Conservation (phyloP, 805 yeast genomes). For the Hanseniaspora singularis region DNA sequence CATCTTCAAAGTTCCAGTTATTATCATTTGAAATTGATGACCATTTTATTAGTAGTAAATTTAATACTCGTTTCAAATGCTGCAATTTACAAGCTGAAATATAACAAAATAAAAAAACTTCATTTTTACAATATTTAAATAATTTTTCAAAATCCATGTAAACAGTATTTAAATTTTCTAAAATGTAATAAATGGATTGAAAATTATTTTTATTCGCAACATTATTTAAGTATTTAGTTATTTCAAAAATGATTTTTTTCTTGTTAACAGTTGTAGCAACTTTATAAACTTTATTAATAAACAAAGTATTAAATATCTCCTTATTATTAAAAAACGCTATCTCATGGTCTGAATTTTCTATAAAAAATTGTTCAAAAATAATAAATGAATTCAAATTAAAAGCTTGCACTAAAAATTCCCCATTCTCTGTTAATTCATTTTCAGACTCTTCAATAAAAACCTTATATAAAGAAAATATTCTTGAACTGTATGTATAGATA, state of each 20-base stretch:
- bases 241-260: conserved; percentile 1
- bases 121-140: neutral
- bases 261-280: neutral
- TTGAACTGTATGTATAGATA: too few relatives aligned
- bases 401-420: conserved; percentile 6
- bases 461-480: too few relatives aligned
- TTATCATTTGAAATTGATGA: conserved; percentile 15
- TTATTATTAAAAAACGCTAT: neutral
- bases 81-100: conserved; percentile 17
- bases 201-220: neutral
- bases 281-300: conserved; percentile 4
- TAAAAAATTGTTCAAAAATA: conserved; percentile 1
- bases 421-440: neutral
- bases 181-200: neutral
- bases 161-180: conserved; percentile 6
- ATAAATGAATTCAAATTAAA: conserved; percentile 3
- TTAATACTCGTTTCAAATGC: conserved; percentile 1
- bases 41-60: conserved; percentile 10
- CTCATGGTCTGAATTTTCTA: neutral
- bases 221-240: neutral
- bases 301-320: neutral
- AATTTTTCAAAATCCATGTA: conserved; percentile 7
- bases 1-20: conserved; percentile 6
- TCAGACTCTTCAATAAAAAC: neutral
- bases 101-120: neutral